These are phyloP conservation scores for Turritis glabra DNA, from an alignment of 345 rosid genomes.

Conservation along the genomic window DNA sequence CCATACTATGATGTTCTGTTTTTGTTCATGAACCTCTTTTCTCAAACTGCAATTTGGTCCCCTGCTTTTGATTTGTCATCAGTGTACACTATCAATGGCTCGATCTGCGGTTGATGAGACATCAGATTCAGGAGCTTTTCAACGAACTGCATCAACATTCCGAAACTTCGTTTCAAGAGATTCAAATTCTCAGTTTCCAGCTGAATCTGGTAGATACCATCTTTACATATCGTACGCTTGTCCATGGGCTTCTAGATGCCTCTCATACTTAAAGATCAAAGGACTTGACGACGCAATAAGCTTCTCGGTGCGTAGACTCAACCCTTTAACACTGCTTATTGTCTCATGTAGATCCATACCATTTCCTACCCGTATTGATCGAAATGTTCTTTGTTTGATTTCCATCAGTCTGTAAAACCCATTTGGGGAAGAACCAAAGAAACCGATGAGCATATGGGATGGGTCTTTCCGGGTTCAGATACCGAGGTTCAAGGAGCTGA, in stretches of 20 bases:
- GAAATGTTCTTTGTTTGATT: slow-evolving; percentile 18
- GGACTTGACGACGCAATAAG: slow-evolving; percentile 78
- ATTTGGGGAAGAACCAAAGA: slow-evolving; percentile 90
- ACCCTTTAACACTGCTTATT: not conserved
- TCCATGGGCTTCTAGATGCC: slow-evolving; percentile 94
- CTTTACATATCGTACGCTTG: slow-evolving; percentile 92
- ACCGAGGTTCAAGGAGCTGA: slow-evolving; percentile 79
- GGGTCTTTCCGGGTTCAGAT: slow-evolving; percentile 70
- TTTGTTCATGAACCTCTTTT: not conserved
- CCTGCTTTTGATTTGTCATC: not conserved
- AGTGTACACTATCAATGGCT: slow-evolving; percentile 59
- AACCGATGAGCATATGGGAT: slow-evolving; percentile 83
- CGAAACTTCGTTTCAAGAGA: slow-evolving; percentile 67
- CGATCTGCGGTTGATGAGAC: slow-evolving; percentile 77
- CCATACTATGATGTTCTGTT: not conserved
- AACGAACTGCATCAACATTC: slow-evolving; percentile 79
- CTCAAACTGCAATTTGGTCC: not conserved
- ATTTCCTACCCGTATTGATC: not conserved
- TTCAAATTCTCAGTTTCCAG: slow-evolving; percentile 64
- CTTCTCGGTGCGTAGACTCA: slow-evolving; percentile 61
- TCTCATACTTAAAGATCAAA: slow-evolving; percentile 78
- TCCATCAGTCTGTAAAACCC: slow-evolving; percentile 69
- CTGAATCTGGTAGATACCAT: slow-evolving; percentile 91
- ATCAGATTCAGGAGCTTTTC: slow-evolving; percentile 73
- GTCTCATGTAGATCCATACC: not conserved